Base-by-base conservation (phyloP, 805 yeast species). In the Candida corydali region DNA sequence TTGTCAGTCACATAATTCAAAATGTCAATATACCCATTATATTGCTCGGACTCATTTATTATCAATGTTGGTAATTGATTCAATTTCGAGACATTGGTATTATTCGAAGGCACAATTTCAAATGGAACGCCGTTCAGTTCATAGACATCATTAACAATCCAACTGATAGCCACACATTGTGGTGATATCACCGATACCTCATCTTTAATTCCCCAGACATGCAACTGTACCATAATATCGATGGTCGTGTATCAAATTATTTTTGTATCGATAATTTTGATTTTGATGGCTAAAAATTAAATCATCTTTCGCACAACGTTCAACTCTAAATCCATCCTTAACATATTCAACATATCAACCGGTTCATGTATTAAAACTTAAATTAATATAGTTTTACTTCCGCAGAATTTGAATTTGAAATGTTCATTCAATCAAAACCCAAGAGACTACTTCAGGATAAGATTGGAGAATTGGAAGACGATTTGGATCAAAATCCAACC, bases 381-480 rank as follows among this genome's bases (percentile, higher is more conserved):
- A n/a, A n/a, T n/a, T n/a, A n/a, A n/a, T n/a, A n/a, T n/a, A n/a
- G n/a, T n/a, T n/a, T n/a, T 20, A 20, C 9, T 20, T 20, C 23
- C 9, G 23, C 11, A n/a, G n/a, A n/a, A n/a, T n/a, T n/a, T n/a
- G n/a, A n/a, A n/a, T n/a, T n/a, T n/a, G n/a, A n/a, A 5, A 38
- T 43, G 44, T 41, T 43, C 19, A 41, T 41, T 20, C 46, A 39
- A 23, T 36, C 36, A 11, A 34, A 32, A 20, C 52, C 52, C 39
- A 55, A 57, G 37, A 41, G 64, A 31, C 44, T 57, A 33, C 43
- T 63, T 3, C 47, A 62, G 30, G 86, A 79, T 51, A 65, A 73
- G 31, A 71, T 78, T 35, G 84, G 84, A 11, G 76, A 69, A 38
- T 65, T 82, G 17, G 77, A 73, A 46, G 82, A 76, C 43, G 72